Evolutionary conservation across 345 rosid species (phyloP).

Genomic region (Camelina neglecta): DNA sequence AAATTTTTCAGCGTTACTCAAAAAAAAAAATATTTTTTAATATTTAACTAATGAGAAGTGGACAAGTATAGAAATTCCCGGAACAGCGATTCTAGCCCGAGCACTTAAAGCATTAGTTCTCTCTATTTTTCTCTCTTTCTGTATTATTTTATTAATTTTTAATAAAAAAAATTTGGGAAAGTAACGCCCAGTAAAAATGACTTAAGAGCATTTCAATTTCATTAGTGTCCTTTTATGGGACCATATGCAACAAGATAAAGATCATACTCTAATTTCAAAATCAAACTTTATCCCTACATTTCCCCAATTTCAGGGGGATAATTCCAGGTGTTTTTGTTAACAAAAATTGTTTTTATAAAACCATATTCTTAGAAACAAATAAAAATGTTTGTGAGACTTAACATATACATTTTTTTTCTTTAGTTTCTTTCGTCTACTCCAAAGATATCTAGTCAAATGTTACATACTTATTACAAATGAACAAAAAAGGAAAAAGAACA

Average conservation of each 20-base stretch:
- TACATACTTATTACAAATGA: conserved; percentile 1
- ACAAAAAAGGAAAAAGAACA: not conserved
- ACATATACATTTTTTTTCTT: too few relatives aligned
- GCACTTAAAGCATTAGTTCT: too few relatives aligned
- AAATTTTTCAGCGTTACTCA: too few relatives aligned
- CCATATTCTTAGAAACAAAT: not conserved
- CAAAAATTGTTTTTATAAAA: not conserved
- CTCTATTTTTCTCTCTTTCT: too few relatives aligned
- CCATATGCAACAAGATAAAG: not conserved
- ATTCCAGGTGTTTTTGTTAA: not conserved
- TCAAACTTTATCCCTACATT: not conserved
- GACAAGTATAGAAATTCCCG: too few relatives aligned
- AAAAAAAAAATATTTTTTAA: too few relatives aligned
- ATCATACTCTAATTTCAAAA: not conserved
- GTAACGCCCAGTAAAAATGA: too few relatives aligned
- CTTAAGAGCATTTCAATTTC: not conserved
- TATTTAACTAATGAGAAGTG: too few relatives aligned
- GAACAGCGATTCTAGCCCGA: too few relatives aligned
- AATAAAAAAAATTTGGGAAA: too few relatives aligned
- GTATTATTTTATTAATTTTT: too few relatives aligned
- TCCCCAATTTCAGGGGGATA: not conserved
- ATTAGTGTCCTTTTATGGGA: conserved; percentile 1
- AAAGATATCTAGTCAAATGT: not conserved
- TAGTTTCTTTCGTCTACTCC: not conserved
- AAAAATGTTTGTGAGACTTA: too few relatives aligned